A percentile compares a stretch with the other conserved stretches of the same genome.
Evolutionary conservation across 148 eudicot genomes (phyloP).

Genomic region (Cornus suecica): DNA sequence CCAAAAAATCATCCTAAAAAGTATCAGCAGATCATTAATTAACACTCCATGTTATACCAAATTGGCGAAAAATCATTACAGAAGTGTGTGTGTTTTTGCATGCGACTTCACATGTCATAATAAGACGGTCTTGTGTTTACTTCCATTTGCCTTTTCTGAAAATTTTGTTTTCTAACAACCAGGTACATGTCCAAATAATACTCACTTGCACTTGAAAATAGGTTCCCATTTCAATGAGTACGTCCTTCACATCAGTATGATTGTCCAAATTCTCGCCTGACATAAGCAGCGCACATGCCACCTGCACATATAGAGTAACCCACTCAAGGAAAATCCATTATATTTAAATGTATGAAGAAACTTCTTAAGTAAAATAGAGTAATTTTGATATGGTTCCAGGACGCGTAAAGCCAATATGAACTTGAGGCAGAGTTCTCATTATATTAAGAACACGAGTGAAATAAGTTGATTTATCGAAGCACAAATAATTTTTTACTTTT

Average conservation of each 20-base stretch:
- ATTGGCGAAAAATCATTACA: background rate
- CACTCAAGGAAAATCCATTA: background rate
- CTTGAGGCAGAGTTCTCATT: background rate
- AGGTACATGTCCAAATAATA: background rate
- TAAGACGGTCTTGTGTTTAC: too few species aligned
- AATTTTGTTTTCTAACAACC: background rate
- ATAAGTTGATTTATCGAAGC: background rate
- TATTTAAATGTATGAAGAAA: background rate
- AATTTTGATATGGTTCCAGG: background rate
- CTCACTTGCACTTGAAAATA: constrained; percentile 79
- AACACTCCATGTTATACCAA: background rate
- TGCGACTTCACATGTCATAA: background rate
- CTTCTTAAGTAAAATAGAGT: background rate
- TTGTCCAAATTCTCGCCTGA: constrained; percentile 72
- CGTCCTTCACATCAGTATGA: constrained; percentile 52
- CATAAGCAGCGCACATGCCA: constrained; percentile 83
- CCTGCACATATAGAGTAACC: constrained; percentile 29
- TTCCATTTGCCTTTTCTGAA: background rate
- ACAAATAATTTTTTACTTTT: background rate
- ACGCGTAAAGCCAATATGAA: background rate
- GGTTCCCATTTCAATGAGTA: constrained; percentile 65
- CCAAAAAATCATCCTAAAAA: constrained; percentile 73
- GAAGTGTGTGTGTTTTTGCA: background rate
- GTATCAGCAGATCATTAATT: background rate
- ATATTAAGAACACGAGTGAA: background rate